These are phyloP conservation scores for Sanghuangporus baumii DNA, from an alignment of 1,284 basidiomycete species.

Conservation along the genomic window DNA sequence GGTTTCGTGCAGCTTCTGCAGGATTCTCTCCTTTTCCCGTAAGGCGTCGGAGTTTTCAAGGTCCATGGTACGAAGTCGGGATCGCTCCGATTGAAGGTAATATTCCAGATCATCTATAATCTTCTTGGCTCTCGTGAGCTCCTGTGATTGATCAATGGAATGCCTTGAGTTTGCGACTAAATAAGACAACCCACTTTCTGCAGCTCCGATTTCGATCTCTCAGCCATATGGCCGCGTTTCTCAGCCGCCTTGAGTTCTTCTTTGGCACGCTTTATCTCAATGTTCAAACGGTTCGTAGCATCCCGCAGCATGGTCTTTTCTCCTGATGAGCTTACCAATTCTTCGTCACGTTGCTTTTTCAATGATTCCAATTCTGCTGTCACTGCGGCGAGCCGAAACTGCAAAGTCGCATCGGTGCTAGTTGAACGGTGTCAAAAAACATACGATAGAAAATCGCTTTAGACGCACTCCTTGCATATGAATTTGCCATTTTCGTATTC, in stretches of 20 bases:
- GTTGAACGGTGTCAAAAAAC: conserved; percentile 2
- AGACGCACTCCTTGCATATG: not conserved
- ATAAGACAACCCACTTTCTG: conserved; percentile 43
- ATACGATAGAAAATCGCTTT: not conserved
- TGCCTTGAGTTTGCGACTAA: not conserved
- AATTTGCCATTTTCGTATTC: not conserved
- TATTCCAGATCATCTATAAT: conserved; percentile 63
- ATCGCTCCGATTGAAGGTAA: conserved; percentile 61
- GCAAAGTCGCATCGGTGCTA: conserved; percentile 50
- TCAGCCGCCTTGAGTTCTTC: conserved; percentile 47
- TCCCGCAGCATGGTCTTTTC: conserved; percentile 70
- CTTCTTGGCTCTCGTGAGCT: conserved; percentile 59
- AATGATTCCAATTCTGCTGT: conserved; percentile 48
- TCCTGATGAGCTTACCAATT: conserved; percentile 52
- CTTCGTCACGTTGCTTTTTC: conserved; percentile 62
- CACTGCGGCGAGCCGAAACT: conserved; percentile 36
- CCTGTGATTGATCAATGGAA: conserved; percentile 35
- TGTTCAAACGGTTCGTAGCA: conserved; percentile 56
- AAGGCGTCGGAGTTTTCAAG: conserved; percentile 57
- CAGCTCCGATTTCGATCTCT: conserved; percentile 42
- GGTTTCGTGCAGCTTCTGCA: conserved; percentile 58
- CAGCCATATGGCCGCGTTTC: conserved; percentile 44
- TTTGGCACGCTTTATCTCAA: conserved; percentile 51
- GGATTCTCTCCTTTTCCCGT: conserved; percentile 56
- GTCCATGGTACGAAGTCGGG: conserved; percentile 52